Base-by-base conservation (phyloP, 805 yeast species). In the Ogataea methanolica region DNA sequence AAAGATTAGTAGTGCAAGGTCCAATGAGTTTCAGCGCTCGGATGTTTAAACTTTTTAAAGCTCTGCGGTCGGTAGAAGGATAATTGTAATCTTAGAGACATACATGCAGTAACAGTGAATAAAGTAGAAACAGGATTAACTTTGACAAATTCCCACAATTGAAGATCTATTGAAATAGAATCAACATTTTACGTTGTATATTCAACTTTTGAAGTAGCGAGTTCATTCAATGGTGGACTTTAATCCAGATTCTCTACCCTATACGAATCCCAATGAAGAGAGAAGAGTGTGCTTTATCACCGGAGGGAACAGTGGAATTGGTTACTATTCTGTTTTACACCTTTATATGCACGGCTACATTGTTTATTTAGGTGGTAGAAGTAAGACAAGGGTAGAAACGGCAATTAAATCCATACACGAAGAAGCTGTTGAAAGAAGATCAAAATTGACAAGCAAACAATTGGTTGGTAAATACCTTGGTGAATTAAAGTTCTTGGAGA, bases 221-320 rank as follows among this genome's bases (percentile, higher is more conserved):
- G 4, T 34, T 34, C 17, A 16, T 15, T 36, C 41, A 15, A 40
- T 42, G 44, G 22, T 46, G 5, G 21, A 33, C 5, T 60, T 62
- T 38, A 50, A 75, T 53, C 82, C 85, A 6, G 74, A 74, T 41
- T 51, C 67, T 1, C 65, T 83, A 29, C 91, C 94, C 0, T 86
- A 82, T 63, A 66, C 71, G 54, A 70, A 85, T 54, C 90, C 90
- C 0, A 51, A 55, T 1, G 51, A 52, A 3, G 79, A 76, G 26
- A 72, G 87, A 39, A 74, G 80, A 47, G 82, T 85, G 4, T 90
- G 88, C 2, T 68, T 88, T 6, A 80, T 88, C 31, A 83, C 94
- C 0, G 95, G 96, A 2, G 95, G 94, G 6, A 85, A 83, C 56
- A 76, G 85, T 47, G 96, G 96, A 0, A 78, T 86, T 17, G 96